phyloP scores from a whole-genome alignment of 2,329 filamentous ascomycete genomes.

The Chaetomium sp. region DNA sequence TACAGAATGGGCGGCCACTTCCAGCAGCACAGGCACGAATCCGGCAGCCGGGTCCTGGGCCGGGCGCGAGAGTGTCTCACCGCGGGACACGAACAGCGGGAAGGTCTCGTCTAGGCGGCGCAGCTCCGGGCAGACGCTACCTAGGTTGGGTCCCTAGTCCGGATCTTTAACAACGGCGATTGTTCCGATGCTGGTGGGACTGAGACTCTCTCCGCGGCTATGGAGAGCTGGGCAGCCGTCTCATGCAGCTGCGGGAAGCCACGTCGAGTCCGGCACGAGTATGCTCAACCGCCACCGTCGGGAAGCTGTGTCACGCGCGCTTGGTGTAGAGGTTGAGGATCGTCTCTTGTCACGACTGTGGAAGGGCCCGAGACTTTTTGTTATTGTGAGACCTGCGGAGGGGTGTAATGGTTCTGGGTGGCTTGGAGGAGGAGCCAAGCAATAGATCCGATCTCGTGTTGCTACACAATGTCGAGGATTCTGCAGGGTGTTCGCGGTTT shows the following conservation, averaged over 20 bases:
- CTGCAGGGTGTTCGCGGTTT: slow-evolving; percentile 26
- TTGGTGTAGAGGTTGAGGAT: slow-evolving; percentile 12
- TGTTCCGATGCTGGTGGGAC: slow-evolving; percentile 19
- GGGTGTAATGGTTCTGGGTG: slow-evolving; percentile 9
- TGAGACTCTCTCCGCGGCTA: slow-evolving; percentile 2
- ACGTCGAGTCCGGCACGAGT: slow-evolving; percentile 22
- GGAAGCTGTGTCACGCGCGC: slow-evolving; percentile 26
- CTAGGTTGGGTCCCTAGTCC: slow-evolving; percentile 3
- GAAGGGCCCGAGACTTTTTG: slow-evolving; percentile 13
- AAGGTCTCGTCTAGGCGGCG: slow-evolving; percentile 20
- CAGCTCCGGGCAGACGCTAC: slow-evolving; percentile 13
- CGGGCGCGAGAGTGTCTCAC: slow-evolving; percentile 29
- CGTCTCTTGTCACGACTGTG: slow-evolving; percentile 16
- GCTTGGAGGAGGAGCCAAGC: not conserved
- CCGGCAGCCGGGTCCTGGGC: slow-evolving; percentile 33
- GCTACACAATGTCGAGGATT: slow-evolving; percentile 5
- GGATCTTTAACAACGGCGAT: slow-evolving; percentile 16
- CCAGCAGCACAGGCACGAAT: slow-evolving; percentile 30
- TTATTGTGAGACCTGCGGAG: slow-evolving; percentile 7
- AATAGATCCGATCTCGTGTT: slow-evolving; percentile 12
- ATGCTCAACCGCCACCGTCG: slow-evolving; percentile 18
- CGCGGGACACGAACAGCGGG: slow-evolving; percentile 18
- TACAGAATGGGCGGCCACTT: slow-evolving; percentile 24
- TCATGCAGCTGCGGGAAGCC: slow-evolving; percentile 31
- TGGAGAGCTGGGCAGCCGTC: slow-evolving; percentile 15